phyloP scores from a whole-genome alignment of 495 filamentous ascomycete genomes.

The Pseudevernia furfuracea region DNA sequence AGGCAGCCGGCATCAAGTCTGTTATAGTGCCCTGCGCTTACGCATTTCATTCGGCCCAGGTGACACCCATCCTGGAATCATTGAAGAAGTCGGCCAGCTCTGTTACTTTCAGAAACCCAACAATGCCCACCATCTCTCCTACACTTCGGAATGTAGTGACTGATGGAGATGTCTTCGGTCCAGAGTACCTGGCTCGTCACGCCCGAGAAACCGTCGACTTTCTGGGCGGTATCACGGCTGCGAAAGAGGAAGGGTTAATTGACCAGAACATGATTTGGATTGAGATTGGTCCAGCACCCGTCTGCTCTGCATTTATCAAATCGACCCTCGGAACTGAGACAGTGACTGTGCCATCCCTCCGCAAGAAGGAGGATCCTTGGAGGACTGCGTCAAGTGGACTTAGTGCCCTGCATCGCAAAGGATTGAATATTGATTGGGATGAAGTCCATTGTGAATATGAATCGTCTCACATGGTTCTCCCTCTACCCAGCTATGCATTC shows the following conservation, averaged over 20 bases:
- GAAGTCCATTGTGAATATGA: slow-evolving; percentile 70
- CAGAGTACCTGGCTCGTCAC: slow-evolving; percentile 57
- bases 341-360: slow-evolving; percentile 51
- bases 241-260: slow-evolving; percentile 23
- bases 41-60: slow-evolving; percentile 63
- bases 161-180: slow-evolving; percentile 45
- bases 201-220: slow-evolving; percentile 71
- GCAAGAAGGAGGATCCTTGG: slow-evolving; percentile 54
- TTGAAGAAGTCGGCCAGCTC: slow-evolving; percentile 44
- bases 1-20: slow-evolving; percentile 41
- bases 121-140: slow-evolving; percentile 51
- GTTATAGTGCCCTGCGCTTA: slow-evolving; percentile 55
- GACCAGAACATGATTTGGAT: slow-evolving; percentile 38
- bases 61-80: slow-evolving; percentile 54
- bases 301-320: slow-evolving; percentile 64
- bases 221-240: slow-evolving; percentile 33
- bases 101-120: slow-evolving; percentile 36
- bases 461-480: slow-evolving; percentile 50
- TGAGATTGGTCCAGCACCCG: slow-evolving; percentile 55
- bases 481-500: slow-evolving; percentile 67
- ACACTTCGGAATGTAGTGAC: slow-evolving; percentile 44
- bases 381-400: slow-evolving; percentile 55
- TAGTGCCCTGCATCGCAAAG: slow-evolving; percentile 53
- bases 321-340: slow-evolving; percentile 51
- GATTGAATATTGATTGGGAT: slow-evolving; percentile 65